Conservation (phyloP, 148 eudicot genomes). For the Heliamphora exappendiculata region DNA sequence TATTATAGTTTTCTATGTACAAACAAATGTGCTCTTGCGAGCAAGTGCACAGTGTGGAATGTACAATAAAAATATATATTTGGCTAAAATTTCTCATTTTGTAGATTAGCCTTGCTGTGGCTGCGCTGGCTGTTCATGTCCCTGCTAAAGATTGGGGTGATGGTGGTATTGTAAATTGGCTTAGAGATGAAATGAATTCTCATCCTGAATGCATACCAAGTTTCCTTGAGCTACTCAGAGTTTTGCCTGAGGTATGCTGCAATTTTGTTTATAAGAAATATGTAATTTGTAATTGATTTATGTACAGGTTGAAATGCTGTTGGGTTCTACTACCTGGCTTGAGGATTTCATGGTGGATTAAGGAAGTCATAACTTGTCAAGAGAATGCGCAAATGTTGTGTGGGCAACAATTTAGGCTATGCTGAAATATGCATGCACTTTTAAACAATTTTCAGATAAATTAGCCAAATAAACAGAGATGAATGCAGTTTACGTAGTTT, state of each 20-base stretch:
- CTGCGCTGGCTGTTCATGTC: constrained; percentile 98
- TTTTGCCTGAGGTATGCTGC: constrained; percentile 85
- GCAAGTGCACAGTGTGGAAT: background rate
- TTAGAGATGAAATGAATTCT: constrained; percentile 76
- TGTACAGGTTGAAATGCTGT: background rate
- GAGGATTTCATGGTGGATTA: background rate
- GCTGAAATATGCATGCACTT: background rate
- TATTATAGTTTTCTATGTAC: constrained; percentile 22
- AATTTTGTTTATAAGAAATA: background rate
- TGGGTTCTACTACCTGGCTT: constrained; percentile 1
- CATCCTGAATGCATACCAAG: constrained; percentile 79
- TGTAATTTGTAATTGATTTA: constrained; percentile 6
- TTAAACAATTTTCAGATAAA: background rate
- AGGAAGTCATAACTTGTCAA: background rate
- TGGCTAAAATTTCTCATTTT: constrained; percentile 17
- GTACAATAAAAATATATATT: background rate
- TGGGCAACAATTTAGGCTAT: background rate
- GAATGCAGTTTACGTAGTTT: background rate
- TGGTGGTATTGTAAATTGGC: constrained; percentile 86
- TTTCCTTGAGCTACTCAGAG: constrained; percentile 89
- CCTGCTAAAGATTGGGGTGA: constrained; percentile 96
- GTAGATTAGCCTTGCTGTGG: constrained; percentile 97
- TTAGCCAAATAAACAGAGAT: background rate
- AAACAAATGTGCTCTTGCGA: background rate
- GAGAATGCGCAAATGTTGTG: background rate